Conservation (phyloP, 768 basidiomycete species). For the Mycena galopus region DNA sequence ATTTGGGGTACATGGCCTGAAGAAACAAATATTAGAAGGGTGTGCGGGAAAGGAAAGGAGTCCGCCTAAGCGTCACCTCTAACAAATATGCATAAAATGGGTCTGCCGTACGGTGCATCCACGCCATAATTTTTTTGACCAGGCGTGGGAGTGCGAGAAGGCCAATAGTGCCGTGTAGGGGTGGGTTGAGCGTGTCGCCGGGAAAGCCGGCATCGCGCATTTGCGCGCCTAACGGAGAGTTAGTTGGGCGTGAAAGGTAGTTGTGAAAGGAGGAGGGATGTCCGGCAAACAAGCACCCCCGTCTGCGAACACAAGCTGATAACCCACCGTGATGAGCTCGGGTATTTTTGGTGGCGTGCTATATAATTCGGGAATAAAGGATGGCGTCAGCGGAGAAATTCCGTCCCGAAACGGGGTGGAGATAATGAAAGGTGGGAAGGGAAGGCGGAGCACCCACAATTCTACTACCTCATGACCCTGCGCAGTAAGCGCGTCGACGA, state of each 20-base stretch:
- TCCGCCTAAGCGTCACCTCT: constrained; percentile 54
- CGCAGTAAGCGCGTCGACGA: constrained; percentile 64
- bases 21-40: background rate
- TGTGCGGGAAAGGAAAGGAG: background rate
- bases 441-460: constrained; percentile 65
- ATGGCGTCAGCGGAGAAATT: constrained; percentile 6
- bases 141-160: constrained; percentile 36
- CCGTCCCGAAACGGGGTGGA: background rate
- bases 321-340: constrained; percentile 65
- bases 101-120: constrained; percentile 49
- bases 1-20: constrained; percentile 56
- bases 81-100: constrained; percentile 42
- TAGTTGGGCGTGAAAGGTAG: constrained; percentile 15
- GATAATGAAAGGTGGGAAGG: background rate
- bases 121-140: constrained; percentile 47
- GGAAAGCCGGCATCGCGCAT: constrained; percentile 51
- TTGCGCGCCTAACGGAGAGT: constrained; percentile 56
- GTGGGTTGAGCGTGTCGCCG: constrained; percentile 49
- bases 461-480: constrained; percentile 75
- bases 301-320: constrained; percentile 69
- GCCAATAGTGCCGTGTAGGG: constrained; percentile 40
- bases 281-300: constrained; percentile 55
- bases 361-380: constrained; percentile 27
- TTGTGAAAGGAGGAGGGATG: constrained; percentile 2
- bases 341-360: constrained; percentile 61